phyloP scores from a whole-genome alignment of 2,329 filamentous ascomycete species.

The Ceratocystis albifundus region DNA sequence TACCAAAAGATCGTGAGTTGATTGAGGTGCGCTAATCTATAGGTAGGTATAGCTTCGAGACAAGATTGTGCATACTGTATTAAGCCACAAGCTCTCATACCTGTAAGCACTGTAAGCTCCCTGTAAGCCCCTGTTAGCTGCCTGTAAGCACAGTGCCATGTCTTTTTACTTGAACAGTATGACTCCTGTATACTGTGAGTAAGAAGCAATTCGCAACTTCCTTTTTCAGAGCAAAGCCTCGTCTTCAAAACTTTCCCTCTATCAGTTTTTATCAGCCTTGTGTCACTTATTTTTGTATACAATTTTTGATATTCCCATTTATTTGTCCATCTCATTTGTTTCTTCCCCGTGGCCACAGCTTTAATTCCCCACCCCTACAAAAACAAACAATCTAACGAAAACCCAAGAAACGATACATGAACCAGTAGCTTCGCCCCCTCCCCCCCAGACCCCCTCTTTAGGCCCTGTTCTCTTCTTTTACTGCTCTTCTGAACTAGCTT shows the following conservation, averaged over 20 bases:
- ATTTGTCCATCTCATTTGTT: not conserved
- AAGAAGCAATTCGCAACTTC: not conserved
- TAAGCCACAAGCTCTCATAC: not conserved
- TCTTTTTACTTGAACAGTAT: not conserved
- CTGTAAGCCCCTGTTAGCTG: not conserved
- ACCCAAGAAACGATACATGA: not conserved
- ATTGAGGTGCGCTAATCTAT: no score
- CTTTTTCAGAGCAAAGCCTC: not conserved
- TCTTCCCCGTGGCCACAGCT: not conserved
- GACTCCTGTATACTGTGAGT: not conserved
- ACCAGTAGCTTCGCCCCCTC: not conserved
- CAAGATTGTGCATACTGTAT: not conserved
- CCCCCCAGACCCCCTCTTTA: conserved; percentile 8
- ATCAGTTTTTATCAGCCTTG: not conserved
- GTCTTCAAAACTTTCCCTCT: not conserved
- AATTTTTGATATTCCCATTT: not conserved
- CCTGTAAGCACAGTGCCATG: not conserved
- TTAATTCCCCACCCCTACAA: not conserved
- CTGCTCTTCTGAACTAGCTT: no score
- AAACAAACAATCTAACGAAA: not conserved
- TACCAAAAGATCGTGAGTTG: no score
- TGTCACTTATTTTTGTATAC: not conserved
- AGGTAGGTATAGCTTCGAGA: not conserved
- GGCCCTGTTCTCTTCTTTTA: no score
- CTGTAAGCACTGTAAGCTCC: not conserved